Base-by-base conservation (phyloP, 2,329 filamentous ascomycete species). In the Aspergillus sp. region DNA sequence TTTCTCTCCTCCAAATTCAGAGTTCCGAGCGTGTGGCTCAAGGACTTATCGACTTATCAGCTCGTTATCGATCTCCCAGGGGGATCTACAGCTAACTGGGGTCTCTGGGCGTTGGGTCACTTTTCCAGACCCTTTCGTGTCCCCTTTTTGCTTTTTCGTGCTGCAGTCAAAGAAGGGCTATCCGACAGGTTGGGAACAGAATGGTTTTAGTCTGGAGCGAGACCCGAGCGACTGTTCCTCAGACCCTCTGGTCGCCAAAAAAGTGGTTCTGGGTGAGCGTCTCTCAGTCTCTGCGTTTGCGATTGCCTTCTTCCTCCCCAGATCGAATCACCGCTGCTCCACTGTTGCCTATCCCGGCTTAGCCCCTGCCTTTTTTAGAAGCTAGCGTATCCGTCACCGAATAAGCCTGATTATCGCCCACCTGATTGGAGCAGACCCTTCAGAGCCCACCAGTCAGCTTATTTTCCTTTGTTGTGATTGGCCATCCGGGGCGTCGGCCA, bases 241-340 rank as follows among this genome's bases (percentile, higher is more conserved):
- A 32, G n/a, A n/a, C 43, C 18, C 47, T 49, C 26, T 30, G 8
- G 34, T 5, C 13, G 11, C n/a, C 36, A 42, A 51, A 39, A 51
- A 51, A 51, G 48, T 51, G 48, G 55, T 38, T 54, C 44, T 30
- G 26, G 26, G 26, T 30, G 26, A 30, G 26, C 26, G 26, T 9
- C 8, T 39, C 43, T 50, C 26, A 43, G 51, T 48, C 51, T 17
- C 22, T 36, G 22, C 36, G 18, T 43, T 24, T 43, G 30, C 48
- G 57, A 53, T 58, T 57, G 53, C 39, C 41, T 44, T 50, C 51
- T 26, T 47, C 59, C 52, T 62, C 68, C 66, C 68, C 64, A 64
- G 68, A 72, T 71, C 62, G 59, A 60, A 63, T 61, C 56, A 59
- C 56, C 57, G 42, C 42, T 59, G 36, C 64, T 67, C 70, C 70